Evolutionary conservation across 805 yeast species (phyloP), one percentile per base, ranked within the genome.

Genomic region (Hanseniaspora vineae): DNA sequence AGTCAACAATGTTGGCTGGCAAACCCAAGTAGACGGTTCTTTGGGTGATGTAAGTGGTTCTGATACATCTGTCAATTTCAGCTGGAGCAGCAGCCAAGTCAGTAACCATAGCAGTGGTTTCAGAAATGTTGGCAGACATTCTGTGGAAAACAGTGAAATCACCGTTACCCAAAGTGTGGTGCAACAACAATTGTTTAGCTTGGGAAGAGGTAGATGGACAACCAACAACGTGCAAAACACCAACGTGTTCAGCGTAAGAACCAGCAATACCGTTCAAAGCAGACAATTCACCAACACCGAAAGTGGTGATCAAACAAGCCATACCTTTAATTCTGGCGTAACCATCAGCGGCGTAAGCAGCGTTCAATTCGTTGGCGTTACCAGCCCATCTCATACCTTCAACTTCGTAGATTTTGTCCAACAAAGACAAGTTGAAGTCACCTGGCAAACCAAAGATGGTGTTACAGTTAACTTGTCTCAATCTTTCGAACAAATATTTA

Each of bases 191-290:
- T 56, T 81, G 82, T 63, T 80, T 74, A 55, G 81, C 77, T 62
- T 81, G 86, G 39, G 94, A 76, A 32, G 81, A 70, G 58, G 78
- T 70, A 48, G 90, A 79, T 54, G 95, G 95, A 49, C 83, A 84
- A 63, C 95, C 95, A 42, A 85, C 95, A 56, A 85, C 76, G 68
- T 85, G 94, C 54, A 85, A 68, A 55, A 84, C 66, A 57, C 92
- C 92, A 52, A 86, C 89, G 67, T 85, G 94, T 67, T 86, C 95
- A 53, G 95, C 89, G 67, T 78, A 85, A 46, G 92, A 72, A 57
- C 95, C 95, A 42, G 89, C 95, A 61, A 86, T 75, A 58, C 92
- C 95, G 66, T 84, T 84, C 57, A 84, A 70, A 12, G 94, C 90
- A 31, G 84, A 75, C 60, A 84, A 73, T 66, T 84, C 95, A 64